Conservation (phyloP, 371 early-diverging fungal genomes). For the Apophysomyces elegans region DNA sequence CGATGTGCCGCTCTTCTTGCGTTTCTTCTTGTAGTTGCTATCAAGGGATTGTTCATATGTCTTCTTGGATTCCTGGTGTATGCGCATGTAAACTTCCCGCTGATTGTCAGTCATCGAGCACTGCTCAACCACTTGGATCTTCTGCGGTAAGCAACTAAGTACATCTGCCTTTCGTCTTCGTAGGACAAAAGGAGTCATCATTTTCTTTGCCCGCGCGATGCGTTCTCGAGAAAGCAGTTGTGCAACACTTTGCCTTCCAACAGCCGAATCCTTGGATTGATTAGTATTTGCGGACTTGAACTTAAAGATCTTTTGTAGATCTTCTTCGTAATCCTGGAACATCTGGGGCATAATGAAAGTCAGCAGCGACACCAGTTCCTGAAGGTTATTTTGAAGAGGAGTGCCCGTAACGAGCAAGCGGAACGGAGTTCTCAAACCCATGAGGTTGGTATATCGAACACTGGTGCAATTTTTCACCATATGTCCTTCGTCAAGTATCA, state of each 20-base stretch:
- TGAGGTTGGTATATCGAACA: slow-evolving; percentile 80
- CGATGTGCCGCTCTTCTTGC: slow-evolving; percentile 14
- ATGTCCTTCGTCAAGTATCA: slow-evolving; percentile 97
- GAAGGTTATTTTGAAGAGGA: slow-evolving; percentile 90
- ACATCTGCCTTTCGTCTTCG: slow-evolving; percentile 76
- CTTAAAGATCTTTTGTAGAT: slow-evolving; percentile 57
- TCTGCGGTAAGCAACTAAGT: slow-evolving; percentile 70
- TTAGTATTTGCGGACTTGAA: slow-evolving; percentile 40
- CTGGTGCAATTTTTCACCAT: slow-evolving; percentile 89
- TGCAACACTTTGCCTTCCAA: slow-evolving; percentile 18
- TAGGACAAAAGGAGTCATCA: slow-evolving; percentile 84
- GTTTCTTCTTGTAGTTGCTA: slow-evolving; percentile 13
- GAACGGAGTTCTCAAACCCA: slow-evolving; percentile 61
- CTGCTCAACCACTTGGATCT: slow-evolving; percentile 52
- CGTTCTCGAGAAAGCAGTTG: slow-evolving; percentile 62
- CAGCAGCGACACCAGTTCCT: slow-evolving; percentile 81
- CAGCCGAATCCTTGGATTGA: slow-evolving; percentile 4
- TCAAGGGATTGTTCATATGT: slow-evolving; percentile 21
- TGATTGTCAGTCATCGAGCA: slow-evolving; percentile 53
- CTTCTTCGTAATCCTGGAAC: slow-evolving; percentile 69
- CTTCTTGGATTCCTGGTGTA: slow-evolving; percentile 43
- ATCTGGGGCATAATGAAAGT: slow-evolving; percentile 93
- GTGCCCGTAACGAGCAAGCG: slow-evolving; percentile 78
- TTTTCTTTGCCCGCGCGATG: slow-evolving; percentile 69
- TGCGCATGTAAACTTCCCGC: slow-evolving; percentile 42